phyloP scores from a whole-genome alignment of 345 rosid genomes.

The Arabidopsis arenosa region DNA sequence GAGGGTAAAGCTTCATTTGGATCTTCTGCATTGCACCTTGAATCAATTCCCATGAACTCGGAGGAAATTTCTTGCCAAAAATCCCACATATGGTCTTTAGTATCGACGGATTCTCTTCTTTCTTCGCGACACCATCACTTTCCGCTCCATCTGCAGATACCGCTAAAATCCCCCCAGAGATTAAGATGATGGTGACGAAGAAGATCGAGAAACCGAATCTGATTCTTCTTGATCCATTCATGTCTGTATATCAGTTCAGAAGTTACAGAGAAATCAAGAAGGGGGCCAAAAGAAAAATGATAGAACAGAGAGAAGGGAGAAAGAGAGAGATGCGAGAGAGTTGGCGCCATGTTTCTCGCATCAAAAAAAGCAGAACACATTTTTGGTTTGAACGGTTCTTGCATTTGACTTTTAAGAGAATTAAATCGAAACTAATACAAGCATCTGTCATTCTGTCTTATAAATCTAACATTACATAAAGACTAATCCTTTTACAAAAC shows the following conservation, averaged over 20 bases:
- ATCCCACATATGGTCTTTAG: constrained; percentile 41
- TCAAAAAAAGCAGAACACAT: constrained; percentile 1
- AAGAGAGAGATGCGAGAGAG: constrained; percentile 25
- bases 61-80: constrained; percentile 49
- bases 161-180: neutral
- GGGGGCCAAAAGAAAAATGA: neutral
- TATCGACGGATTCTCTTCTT: constrained; percentile 50
- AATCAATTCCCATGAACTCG: constrained; percentile 63
- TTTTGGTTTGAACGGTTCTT: constrained; percentile 41
- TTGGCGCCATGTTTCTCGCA: constrained; percentile 40
- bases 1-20: constrained; percentile 60
- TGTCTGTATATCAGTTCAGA: neutral
- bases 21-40: constrained; percentile 51
- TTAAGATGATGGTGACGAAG: constrained; percentile 36
- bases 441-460: neutral
- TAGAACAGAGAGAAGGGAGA: constrained; percentile 8
- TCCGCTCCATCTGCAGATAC: constrained; percentile 38
- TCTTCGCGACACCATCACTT: constrained; percentile 13
- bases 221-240: constrained; percentile 42
- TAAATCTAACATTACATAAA: constrained; percentile 19
- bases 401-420: constrained; percentile 21
- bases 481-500: neutral
- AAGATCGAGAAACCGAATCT: constrained; percentile 16
- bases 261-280: constrained; percentile 11
- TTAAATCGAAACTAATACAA: neutral